Evolutionary conservation across 1,284 basidiomycete genomes (phyloP), one percentile per base, ranked within the genome.

Genomic region (Hemileia vastatrix): DNA sequence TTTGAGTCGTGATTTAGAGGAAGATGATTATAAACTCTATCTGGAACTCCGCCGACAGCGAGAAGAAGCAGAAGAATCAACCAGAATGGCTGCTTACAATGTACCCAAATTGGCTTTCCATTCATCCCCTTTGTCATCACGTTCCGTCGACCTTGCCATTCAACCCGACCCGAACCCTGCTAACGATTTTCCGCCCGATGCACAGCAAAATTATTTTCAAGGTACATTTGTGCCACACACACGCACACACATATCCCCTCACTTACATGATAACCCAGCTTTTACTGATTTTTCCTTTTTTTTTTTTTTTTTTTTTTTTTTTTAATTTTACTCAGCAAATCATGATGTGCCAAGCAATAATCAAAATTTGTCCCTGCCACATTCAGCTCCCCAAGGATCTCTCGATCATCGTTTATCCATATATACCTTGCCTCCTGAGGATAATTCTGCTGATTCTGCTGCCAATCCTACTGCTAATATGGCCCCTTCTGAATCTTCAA

Each of bases 331-430:
- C n/a, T n/a, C 6, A 43, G 15, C 36, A 43, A 43, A 53, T 32
- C 51, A 32, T 8, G 8, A 31, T 32, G 21, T 2, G 18, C n/a
- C 6, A 13, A 6, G 8, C 18, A 6, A 49, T 9, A 13, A 8
- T 9, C 47, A 49, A 49, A 19, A 18, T n/a, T 18, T 6, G 1
- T 4, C 47, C 2, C 43, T 18, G 2, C 19, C 43, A 13, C 3
- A 2, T 44, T 44, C 13, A 13, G 43, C 13, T 44, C 2, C 2
- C 8, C 43, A 44, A 44, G 8, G 43, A 44, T 44, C 43, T 15
- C 2, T 44, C 19, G 43, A 5, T 6, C 57, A 60, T 47, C 57
- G 57, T 27, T 36, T 60, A 13, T 60, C 57, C 24, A 60, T 60
- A 33, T 60, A 60, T 33, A 53, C 57, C 1, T 43, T 60, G 1